Conservation (phyloP, 2,329 filamentous ascomycete species). For the Cercospora janseana region DNA sequence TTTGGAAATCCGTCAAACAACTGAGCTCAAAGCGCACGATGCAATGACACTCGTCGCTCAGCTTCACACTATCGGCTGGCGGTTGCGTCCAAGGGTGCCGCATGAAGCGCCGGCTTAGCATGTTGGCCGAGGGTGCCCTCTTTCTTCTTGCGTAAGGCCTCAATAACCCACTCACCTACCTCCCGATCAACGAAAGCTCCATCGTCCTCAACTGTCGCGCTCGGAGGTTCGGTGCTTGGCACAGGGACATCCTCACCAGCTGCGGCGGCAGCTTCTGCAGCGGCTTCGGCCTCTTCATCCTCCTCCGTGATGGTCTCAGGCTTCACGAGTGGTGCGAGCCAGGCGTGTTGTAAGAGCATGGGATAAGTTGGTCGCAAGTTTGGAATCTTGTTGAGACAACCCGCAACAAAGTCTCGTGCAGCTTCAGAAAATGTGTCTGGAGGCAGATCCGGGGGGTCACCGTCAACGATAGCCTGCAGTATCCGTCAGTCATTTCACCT, state of each 20-base stretch:
- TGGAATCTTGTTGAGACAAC: conserved; percentile 89
- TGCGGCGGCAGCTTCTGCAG: conserved; percentile 26
- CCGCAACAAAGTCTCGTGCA: conserved; percentile 81
- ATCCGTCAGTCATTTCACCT: conserved; percentile 22
- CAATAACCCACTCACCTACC: conserved; percentile 80
- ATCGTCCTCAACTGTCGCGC: conserved; percentile 38
- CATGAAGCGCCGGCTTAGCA: conserved; percentile 78
- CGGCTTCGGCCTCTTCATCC: conserved; percentile 58
- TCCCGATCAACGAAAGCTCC: conserved; percentile 62
- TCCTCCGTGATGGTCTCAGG: conserved; percentile 72
- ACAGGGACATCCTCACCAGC: conserved; percentile 21
- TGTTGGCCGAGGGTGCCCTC: conserved; percentile 56
- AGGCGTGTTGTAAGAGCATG: conserved; percentile 83
- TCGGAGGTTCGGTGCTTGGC: conserved; percentile 29
- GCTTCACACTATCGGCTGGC: conserved; percentile 11
- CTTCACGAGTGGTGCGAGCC: conserved; percentile 74
- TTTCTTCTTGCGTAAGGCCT: conserved; percentile 65
- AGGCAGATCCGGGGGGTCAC: conserved; percentile 87
- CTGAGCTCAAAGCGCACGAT: conserved; percentile 13
- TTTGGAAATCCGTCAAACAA: neutral
- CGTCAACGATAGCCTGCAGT: conserved; percentile 87
- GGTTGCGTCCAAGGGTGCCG: conserved; percentile 71
- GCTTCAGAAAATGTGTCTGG: conserved; percentile 71
- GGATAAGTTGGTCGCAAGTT: conserved; percentile 91
- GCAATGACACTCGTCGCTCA: conserved; percentile 8